phyloP scores from a whole-genome alignment of 1,284 basidiomycete genomes.

The Cryptococcus floricola region DNA sequence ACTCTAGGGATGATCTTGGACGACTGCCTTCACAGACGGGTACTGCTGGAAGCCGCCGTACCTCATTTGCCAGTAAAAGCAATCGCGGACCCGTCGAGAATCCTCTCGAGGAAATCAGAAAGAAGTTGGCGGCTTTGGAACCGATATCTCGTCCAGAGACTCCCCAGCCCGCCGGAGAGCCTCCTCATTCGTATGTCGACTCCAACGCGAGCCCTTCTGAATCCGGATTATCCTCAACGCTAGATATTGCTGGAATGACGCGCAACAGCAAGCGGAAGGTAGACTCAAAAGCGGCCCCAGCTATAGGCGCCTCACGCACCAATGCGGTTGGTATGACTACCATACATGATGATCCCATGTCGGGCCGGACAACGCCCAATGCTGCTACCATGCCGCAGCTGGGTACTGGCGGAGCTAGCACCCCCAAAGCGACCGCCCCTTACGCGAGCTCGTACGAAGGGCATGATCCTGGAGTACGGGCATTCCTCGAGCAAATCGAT shows the following conservation, averaged over 20 bases:
- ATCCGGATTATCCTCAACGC: constrained; percentile 27
- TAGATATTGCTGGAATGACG: constrained; percentile 27
- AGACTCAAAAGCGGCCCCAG: constrained; percentile 76
- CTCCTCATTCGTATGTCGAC: constrained; percentile 7
- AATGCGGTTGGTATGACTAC: constrained; percentile 62
- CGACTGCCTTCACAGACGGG: constrained; percentile 5
- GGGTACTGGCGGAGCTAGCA: constrained; percentile 1
- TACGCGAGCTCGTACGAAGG: constrained; percentile 59
- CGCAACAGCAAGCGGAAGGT: constrained; percentile 20
- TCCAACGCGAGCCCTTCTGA: constrained; percentile 29
- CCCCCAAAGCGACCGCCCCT: constrained; percentile 22
- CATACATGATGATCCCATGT: constrained; percentile 51
- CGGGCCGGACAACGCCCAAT: constrained; percentile 32
- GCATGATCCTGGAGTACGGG: constrained; percentile 78
- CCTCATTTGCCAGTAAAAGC: constrained; percentile 38
- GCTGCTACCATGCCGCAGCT: constrained; percentile 3
- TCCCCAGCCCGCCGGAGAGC: constrained; percentile 1
- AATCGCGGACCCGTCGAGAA: constrained; percentile 33
- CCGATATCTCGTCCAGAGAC: constrained; percentile 11
- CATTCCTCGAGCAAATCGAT: constrained; percentile 82
- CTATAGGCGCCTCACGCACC: constrained; percentile 70
- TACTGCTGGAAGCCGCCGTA: constrained; percentile 27
- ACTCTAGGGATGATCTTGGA: constrained; percentile 29
- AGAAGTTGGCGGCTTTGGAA: constrained; percentile 36
- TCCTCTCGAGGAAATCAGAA: constrained; percentile 41